Conservation (phyloP, 345 rosid species). For the Mallotus nudiflorus region DNA sequence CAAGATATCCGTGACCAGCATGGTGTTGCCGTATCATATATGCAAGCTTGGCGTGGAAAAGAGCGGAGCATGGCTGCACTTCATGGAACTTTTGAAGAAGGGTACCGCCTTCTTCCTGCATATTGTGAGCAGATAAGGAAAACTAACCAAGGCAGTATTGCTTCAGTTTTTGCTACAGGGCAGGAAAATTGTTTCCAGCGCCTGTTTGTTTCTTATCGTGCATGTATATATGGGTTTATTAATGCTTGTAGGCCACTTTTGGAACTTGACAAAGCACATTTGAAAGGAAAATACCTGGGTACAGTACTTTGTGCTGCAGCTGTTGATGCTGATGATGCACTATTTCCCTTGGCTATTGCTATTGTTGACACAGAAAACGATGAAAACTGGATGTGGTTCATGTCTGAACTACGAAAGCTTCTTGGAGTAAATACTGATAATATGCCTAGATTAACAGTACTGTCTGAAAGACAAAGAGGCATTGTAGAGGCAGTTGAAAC, state of each 20-base stretch:
- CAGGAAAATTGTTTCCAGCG: slow-evolving; percentile 95
- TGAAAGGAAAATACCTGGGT: slow-evolving; percentile 96
- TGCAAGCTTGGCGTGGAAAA: slow-evolving; percentile 99
- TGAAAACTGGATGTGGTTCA: slow-evolving; percentile 99
- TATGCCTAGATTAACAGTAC: slow-evolving; percentile 97
- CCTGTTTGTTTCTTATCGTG: slow-evolving; percentile 80
- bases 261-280: slow-evolving; percentile 85
- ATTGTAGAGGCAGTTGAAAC: slow-evolving; percentile 91
- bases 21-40: slow-evolving; percentile 98
- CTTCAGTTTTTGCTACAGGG: slow-evolving; percentile 80
- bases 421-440: slow-evolving; percentile 87
- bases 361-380: slow-evolving; percentile 76
- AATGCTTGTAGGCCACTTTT: slow-evolving; percentile 92
- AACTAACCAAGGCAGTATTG: slow-evolving; percentile 88
- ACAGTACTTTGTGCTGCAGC: slow-evolving; percentile 86
- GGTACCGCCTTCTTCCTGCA: slow-evolving; percentile 82
- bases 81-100: slow-evolving; percentile 98
- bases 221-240: slow-evolving; percentile 88
- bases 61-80: slow-evolving; percentile 99
- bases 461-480: slow-evolving; percentile 85
- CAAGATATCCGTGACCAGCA: slow-evolving; percentile 94
- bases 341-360: slow-evolving; percentile 92
- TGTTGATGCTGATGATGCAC: slow-evolving; percentile 82
- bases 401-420: slow-evolving; percentile 93
- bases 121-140: slow-evolving; percentile 86